Evolutionary conservation across 2,329 filamentous ascomycete species (phyloP).

Genomic region (Sporothrix variecibatus): DNA sequence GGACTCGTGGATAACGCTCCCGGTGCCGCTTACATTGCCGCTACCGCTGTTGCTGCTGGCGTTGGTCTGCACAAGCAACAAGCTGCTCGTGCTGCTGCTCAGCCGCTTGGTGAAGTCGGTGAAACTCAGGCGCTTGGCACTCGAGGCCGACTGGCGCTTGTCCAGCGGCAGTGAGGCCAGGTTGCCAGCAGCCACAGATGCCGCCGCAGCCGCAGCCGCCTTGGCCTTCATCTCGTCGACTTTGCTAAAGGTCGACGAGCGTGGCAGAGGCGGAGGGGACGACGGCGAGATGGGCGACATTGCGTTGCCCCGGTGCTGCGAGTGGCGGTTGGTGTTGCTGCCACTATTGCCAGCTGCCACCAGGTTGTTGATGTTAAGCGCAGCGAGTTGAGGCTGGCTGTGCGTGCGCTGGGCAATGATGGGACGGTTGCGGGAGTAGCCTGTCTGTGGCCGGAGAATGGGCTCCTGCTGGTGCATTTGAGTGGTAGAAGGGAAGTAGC

Average conservation of each 20-base stretch:
- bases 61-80: conserved; percentile 60
- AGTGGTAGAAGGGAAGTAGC: conserved; percentile 33
- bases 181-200: conserved; percentile 21
- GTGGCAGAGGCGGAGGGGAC: conserved; percentile 32
- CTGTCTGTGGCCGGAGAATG: conserved; percentile 51
- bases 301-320: conserved; percentile 35
- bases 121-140: conserved; percentile 61
- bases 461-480: conserved; percentile 23
- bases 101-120: conserved; percentile 62
- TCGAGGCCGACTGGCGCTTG: conserved; percentile 57
- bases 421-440: conserved; percentile 53
- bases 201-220: background rate
- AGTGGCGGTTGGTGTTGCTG: conserved; percentile 29
- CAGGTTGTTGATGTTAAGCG: conserved; percentile 42
- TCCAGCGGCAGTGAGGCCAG: conserved; percentile 21
- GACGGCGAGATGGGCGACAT: conserved; percentile 32
- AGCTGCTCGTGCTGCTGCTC: conserved; percentile 61
- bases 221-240: conserved; percentile 15
- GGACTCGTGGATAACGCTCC: conserved; percentile 36
- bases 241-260: conserved; percentile 15
- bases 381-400: conserved; percentile 51
- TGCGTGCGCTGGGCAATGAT: conserved; percentile 47
- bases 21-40: conserved; percentile 35
- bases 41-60: conserved; percentile 51
- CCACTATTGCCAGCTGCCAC: conserved; percentile 23